Conservation (phyloP, 116 monocot species). For the Iris pallida region DNA sequence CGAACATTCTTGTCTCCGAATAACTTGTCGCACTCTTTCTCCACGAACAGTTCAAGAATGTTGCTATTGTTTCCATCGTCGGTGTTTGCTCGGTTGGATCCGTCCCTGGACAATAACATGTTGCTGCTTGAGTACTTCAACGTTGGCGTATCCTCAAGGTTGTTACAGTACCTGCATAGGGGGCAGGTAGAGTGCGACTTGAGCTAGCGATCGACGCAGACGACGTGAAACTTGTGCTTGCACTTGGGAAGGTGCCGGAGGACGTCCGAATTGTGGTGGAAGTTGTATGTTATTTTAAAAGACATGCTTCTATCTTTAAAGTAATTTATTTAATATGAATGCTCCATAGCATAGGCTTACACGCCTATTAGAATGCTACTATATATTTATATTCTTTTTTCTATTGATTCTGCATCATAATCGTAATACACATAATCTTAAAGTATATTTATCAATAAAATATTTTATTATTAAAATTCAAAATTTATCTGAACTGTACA, state of each 20-base stretch:
- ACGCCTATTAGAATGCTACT: too few species aligned
- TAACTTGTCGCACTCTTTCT: conserved; percentile 24
- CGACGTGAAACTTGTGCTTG: conserved; percentile 84
- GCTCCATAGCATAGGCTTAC: too few species aligned
- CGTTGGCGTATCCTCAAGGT: conserved; percentile 32
- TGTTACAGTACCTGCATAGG: conserved; percentile 50
- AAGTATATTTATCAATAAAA: too few species aligned
- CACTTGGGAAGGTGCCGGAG: conserved; percentile 77
- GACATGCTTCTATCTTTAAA: too few species aligned
- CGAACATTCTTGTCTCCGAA: too few species aligned
- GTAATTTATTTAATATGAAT: too few species aligned
- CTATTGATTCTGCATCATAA: too few species aligned
- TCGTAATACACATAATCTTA: too few species aligned
- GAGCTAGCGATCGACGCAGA: conserved; percentile 83
- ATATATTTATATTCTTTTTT: too few species aligned
- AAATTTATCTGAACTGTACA: too few species aligned
- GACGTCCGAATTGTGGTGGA: conserved; percentile 41
- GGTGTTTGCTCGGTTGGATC: neutral
- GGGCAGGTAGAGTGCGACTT: conserved; percentile 74
- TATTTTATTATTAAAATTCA: too few species aligned
- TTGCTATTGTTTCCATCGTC: neutral
- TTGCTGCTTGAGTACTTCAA: conserved; percentile 47
- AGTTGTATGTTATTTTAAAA: too few species aligned
- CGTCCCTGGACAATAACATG: conserved; percentile 17
- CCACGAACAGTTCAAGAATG: conserved; percentile 45